A percentile compares a stretch with the other conserved stretches of the same genome.
Conservation (phyloP, 352 stramenopile genomes). For the Elongisporangium undulatum region DNA sequence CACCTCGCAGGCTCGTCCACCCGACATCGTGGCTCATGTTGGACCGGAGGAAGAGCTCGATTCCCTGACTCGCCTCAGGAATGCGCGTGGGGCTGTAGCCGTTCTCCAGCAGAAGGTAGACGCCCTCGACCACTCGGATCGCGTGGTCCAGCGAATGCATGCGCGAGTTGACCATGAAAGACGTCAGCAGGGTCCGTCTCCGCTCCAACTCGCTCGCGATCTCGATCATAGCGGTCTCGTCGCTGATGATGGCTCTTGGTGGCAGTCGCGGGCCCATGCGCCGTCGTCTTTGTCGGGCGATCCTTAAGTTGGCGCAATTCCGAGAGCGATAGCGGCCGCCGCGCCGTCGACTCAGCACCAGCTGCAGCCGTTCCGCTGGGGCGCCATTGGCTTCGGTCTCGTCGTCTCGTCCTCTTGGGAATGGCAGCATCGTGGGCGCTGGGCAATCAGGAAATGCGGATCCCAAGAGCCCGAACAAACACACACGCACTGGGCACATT, state of each 20-base stretch:
- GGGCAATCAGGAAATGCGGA: not conserved
- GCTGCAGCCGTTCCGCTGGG: not conserved
- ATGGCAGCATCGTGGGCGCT: not conserved
- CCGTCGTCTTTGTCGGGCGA: not conserved
- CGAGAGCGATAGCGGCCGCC: not conserved
- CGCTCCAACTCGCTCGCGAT: conserved; percentile 30
- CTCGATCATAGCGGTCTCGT: conserved; percentile 13
- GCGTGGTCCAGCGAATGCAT: conserved; percentile 26
- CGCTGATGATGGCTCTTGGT: not conserved
- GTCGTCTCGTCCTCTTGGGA: not conserved
- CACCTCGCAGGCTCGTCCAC: conserved; percentile 50
- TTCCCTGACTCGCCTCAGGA: conserved; percentile 12
- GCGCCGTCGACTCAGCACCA: not conserved
- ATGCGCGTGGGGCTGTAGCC: conserved; percentile 23
- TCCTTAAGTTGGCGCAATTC: not conserved
- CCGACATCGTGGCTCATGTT: conserved; percentile 37
- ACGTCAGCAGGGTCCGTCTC: conserved; percentile 29
- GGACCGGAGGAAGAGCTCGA: conserved; percentile 29
- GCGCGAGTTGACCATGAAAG: conserved; percentile 22
- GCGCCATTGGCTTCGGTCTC: not conserved
- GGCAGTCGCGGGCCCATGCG: not conserved
- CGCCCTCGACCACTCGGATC: conserved; percentile 23
- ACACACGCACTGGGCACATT: not conserved
- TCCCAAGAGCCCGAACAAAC: not conserved
- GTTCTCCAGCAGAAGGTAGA: conserved; percentile 39